Evolutionary conservation across 306 rosid species (phyloP).

Genomic region (Oxytropis ochrocephala): DNA sequence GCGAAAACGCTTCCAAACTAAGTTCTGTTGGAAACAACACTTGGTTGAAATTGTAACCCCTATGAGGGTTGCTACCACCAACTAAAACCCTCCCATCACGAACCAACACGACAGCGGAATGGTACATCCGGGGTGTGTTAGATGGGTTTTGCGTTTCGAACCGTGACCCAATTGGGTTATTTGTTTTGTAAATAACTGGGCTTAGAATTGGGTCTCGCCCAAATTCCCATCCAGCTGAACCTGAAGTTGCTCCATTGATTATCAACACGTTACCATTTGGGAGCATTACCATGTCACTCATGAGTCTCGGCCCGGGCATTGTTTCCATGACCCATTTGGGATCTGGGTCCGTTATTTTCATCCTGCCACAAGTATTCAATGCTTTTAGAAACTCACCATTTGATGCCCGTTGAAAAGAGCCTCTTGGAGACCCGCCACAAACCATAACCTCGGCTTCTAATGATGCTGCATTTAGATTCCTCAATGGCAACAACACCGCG

Average conservation of each 20-base stretch:
- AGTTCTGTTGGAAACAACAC: conserved; percentile 49
- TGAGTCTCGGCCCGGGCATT: conserved; percentile 50
- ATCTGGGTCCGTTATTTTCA: conserved; percentile 54
- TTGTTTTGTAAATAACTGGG: conserved; percentile 40
- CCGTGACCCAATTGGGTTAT: conserved; percentile 26
- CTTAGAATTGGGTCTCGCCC: conserved; percentile 37
- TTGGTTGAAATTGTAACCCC: conserved; percentile 27
- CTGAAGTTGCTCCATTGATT: conserved; percentile 43
- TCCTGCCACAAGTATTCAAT: conserved; percentile 42
- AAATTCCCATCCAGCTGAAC: conserved; percentile 52
- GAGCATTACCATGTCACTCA: conserved; percentile 64
- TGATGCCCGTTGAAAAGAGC: conserved; percentile 12
- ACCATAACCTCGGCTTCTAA: conserved; percentile 51
- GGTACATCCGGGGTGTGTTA: conserved; percentile 49
- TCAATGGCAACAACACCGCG: conserved; percentile 51
- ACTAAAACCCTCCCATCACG: conserved; percentile 68
- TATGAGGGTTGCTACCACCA: conserved; percentile 67
- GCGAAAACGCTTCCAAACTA: conserved; percentile 35
- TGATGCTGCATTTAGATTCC: not conserved
- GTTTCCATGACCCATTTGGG: conserved; percentile 55
- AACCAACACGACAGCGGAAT: conserved; percentile 50
- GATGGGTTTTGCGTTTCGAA: conserved; percentile 39
- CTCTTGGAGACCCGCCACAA: conserved; percentile 74
- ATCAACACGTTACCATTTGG: conserved; percentile 60
- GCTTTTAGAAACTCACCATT: conserved; percentile 28